Evolutionary conservation across 2,329 filamentous ascomycete species (phyloP).

Genomic region (Botrytis fragariae): DNA sequence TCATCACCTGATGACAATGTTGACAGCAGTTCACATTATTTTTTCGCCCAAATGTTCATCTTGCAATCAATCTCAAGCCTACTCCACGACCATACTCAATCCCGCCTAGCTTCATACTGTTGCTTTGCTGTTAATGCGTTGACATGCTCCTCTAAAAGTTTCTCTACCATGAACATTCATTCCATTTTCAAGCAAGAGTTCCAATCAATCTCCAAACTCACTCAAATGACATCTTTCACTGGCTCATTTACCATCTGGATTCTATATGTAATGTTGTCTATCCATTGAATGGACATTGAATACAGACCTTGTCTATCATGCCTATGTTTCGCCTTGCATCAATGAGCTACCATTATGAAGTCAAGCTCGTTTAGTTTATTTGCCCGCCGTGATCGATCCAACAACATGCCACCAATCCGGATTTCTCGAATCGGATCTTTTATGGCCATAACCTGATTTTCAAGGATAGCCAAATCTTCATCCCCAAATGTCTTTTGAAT

Average conservation of each 20-base stretch:
- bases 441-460: not conserved
- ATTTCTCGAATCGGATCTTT: not conserved
- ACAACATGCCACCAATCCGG: not conserved
- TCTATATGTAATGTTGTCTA: not conserved
- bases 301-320: not conserved
- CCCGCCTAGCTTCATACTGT: not conserved
- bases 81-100: too few relatives aligned
- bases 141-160: not conserved
- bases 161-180: not conserved
- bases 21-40: not conserved
- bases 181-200: not conserved
- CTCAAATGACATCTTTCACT: not conserved
- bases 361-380: not conserved
- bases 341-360: slow-evolving; percentile 4
- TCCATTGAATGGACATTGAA: slow-evolving; percentile 14
- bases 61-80: not conserved
- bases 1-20: not conserved
- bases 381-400: not conserved
- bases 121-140: too few relatives aligned
- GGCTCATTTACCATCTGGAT: slow-evolving; percentile 5
- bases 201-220: not conserved
- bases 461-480: too few relatives aligned
- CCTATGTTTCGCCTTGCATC: not conserved
- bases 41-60: not conserved
- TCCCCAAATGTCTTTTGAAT: too few relatives aligned